Evolutionary conservation across 768 basidiomycete species (phyloP), one percentile per base, ranked within the genome.

Genomic region (Wakefieldia striispora): DNA sequence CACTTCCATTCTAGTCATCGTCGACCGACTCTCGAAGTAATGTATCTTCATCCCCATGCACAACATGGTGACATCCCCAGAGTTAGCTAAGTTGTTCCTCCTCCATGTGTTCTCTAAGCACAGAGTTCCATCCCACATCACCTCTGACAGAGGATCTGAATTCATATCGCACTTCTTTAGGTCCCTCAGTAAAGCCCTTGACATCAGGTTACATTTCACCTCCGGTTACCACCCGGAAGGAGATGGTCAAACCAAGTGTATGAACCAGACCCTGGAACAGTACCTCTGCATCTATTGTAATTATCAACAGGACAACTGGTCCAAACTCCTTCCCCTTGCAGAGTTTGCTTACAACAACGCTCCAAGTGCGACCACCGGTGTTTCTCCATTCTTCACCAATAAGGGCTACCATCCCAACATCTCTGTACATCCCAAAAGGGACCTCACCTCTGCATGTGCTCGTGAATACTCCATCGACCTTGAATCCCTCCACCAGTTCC

Each of bases 241-340:
- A n/a, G 29, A 49, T 19, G 26, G 38, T 1, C 31, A 45, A 8
- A 50, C n/a, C 45, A n/a, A n/a, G n/a, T n/a, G n/a, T n/a, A n/a
- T n/a, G n/a, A n/a, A n/a, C n/a, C n/a, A n/a, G n/a, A n/a, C 33
- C 0, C 33, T 47, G 0, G 2, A 51, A 13, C 36, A 51, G 3
- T 51, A 51, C 16, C 43, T 50, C 2, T 2, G 1, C 0, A 21
- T 50, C 10, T 45, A 45, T 1, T 40, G 24, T 4, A 50, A 45
- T 4, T 50, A 50, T 12, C 40, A 51, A 13, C 50, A 52, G 17
- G 41, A 52, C 19, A 43, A 52, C 24, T 51, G 50, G 27, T n/a
- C 27, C 2, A 27, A 42, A 10, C 41, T 42, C n/a, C 17, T 42
- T 2, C n/a, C 27, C 4, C n/a, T 39, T 14, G 19, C 20, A 21